Percentiles rank a stretch among this genome's conserved stretches.
phyloP scores from a whole-genome alignment of 2,329 filamentous ascomycete species.

The Neonectria faginata region DNA sequence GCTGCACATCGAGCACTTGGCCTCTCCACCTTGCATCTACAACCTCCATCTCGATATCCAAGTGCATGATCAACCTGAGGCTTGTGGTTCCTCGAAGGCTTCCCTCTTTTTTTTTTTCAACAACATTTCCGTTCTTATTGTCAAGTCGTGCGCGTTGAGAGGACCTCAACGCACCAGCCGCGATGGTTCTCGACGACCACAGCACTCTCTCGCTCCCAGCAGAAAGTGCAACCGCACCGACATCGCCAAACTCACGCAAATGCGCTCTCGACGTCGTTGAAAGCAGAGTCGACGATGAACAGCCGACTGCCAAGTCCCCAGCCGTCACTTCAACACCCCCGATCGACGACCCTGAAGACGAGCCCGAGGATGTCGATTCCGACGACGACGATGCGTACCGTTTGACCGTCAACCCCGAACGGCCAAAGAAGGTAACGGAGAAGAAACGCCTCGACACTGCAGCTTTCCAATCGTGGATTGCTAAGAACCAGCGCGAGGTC shows the following conservation, averaged over 20 bases:
- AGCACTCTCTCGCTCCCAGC: neutral
- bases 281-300: neutral
- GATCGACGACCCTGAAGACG: conserved; percentile 3
- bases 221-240: neutral
- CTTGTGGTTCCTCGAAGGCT: neutral
- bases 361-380: conserved; percentile 32
- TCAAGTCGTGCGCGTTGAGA: neutral
- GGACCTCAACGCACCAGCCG: neutral
- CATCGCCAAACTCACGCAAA: neutral
- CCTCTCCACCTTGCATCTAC: neutral
- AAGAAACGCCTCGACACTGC: conserved; percentile 63
- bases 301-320: neutral
- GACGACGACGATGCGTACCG: conserved; percentile 45
- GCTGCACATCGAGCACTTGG: neutral
- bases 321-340: neutral
- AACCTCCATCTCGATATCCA: neutral
- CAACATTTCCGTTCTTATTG: neutral
- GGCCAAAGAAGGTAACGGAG: conserved; percentile 56
- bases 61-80: neutral
- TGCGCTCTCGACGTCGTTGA: neutral
- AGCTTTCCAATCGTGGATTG: conserved; percentile 60
- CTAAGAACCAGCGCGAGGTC: conserved; percentile 52
- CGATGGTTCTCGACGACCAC: neutral
- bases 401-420: conserved; percentile 46
- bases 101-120: neutral